Percentiles rank a stretch among this genome's conserved stretches.
phyloP scores from a whole-genome alignment of 2,329 filamentous ascomycete genomes.

The Aspergillus niger region DNA sequence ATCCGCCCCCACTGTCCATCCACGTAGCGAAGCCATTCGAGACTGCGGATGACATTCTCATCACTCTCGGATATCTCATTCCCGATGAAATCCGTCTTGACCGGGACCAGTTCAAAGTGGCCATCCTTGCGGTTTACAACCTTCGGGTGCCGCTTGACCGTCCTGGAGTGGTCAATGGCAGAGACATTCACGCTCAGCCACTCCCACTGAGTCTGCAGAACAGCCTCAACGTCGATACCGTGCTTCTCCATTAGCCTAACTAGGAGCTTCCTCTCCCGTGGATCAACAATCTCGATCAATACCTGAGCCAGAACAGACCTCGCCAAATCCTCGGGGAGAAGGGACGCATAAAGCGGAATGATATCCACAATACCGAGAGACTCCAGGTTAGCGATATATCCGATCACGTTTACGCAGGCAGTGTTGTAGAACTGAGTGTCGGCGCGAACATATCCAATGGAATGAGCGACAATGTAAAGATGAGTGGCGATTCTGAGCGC shows the following conservation, averaged over 20 bases:
- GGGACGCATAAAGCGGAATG: constrained; percentile 85
- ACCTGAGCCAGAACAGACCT: constrained; percentile 75
- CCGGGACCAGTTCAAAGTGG: constrained; percentile 59
- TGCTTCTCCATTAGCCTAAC: constrained; percentile 75
- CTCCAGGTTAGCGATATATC: constrained; percentile 79
- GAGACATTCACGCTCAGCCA: constrained; percentile 42
- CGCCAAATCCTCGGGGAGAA: constrained; percentile 65
- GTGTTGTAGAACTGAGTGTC: constrained; percentile 66
- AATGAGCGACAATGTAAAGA: constrained; percentile 66
- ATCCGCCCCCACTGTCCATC: constrained; percentile 71
- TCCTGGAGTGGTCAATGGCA: constrained; percentile 35
- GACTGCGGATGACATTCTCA: constrained; percentile 73
- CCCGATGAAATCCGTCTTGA: constrained; percentile 71
- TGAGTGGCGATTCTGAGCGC: constrained; percentile 71
- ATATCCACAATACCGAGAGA: constrained; percentile 72
- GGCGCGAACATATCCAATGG: constrained; percentile 54
- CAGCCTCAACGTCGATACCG: constrained; percentile 69
- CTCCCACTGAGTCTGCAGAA: constrained; percentile 69
- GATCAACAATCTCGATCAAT: constrained; percentile 70
- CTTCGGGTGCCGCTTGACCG: constrained; percentile 34
- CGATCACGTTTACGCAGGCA: constrained; percentile 62
- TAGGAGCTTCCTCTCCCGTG: constrained; percentile 65
- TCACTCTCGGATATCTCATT: constrained; percentile 60
- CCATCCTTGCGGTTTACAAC: constrained; percentile 56
- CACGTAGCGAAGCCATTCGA: constrained; percentile 83